phyloP scores from a whole-genome alignment of 140 eudicot genomes.

The Cichorium intybus region DNA sequence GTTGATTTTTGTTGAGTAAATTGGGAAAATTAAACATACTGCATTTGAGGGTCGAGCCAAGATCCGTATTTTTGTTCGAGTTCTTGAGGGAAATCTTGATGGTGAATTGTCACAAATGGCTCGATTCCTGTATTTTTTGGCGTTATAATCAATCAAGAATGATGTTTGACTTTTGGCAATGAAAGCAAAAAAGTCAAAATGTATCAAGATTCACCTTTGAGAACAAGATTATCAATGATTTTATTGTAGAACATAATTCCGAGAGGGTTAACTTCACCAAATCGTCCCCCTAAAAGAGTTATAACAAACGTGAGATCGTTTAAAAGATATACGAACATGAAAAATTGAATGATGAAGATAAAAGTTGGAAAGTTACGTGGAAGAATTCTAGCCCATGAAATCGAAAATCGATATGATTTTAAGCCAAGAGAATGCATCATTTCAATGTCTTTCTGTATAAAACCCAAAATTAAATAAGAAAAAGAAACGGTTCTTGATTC shows the following conservation, averaged over 20 bases:
- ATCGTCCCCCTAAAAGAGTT: slow-evolving; percentile 49
- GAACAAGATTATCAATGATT: slow-evolving; percentile 52
- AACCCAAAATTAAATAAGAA: background rate
- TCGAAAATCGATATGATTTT: slow-evolving; percentile 62
- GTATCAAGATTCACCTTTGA: slow-evolving; percentile 48
- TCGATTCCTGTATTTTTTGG: slow-evolving; percentile 47
- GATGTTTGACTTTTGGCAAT: background rate
- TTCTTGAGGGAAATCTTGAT: slow-evolving; percentile 74
- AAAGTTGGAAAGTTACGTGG: slow-evolving; percentile 47
- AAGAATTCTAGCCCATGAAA: slow-evolving; percentile 84
- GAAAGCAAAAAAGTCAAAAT: background rate
- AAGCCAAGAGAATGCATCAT: slow-evolving; percentile 68
- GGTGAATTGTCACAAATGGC: slow-evolving; percentile 88
- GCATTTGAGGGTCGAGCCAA: slow-evolving; percentile 81
- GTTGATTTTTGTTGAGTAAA: background rate
- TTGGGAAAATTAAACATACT: slow-evolving; percentile 36
- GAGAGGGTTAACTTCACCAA: slow-evolving; percentile 55
- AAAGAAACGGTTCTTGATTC: background rate
- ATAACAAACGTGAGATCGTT: background rate
- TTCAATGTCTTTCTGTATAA: slow-evolving; percentile 74
- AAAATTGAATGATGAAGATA: background rate
- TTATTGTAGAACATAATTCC: slow-evolving; percentile 62
- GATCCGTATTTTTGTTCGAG: slow-evolving; percentile 64
- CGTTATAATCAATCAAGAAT: slow-evolving; percentile 15
- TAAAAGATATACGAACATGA: background rate